These are phyloP conservation scores for Canariomyces notabilis DNA, from an alignment of 2,329 filamentous ascomycete genomes.

Conservation along the genomic window DNA sequence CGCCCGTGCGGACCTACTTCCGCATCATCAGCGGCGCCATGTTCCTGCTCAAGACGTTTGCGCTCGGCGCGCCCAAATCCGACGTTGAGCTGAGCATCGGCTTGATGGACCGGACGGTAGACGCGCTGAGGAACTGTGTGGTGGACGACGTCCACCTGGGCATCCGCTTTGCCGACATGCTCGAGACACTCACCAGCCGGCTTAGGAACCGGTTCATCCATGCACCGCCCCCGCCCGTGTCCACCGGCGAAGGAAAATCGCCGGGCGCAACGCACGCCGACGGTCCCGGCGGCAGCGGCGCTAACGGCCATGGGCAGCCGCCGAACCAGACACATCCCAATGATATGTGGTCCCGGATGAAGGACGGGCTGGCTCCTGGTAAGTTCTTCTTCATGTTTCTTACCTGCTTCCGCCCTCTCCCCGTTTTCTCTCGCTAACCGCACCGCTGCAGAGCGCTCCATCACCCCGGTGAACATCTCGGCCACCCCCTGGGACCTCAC, in stretches of 20 bases:
- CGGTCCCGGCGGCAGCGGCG: conserved; percentile 14
- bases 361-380: conserved; percentile 37
- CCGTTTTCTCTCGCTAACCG: neutral
- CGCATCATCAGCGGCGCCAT: conserved; percentile 81
- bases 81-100: conserved; percentile 72
- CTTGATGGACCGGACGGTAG: conserved; percentile 69
- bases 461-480: conserved; percentile 50
- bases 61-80: conserved; percentile 70
- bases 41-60: conserved; percentile 80
- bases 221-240: conserved; percentile 44
- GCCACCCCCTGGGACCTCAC: conserved; percentile 59
- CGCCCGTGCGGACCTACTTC: conserved; percentile 79
- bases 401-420: neutral
- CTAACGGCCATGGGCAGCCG: conserved; percentile 16
- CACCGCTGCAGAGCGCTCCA: conserved; percentile 34
- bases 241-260: conserved; percentile 29
- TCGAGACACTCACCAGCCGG: conserved; percentile 72
- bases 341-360: conserved; percentile 32
- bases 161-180: conserved; percentile 76
- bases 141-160: conserved; percentile 82
- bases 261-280: conserved; percentile 28
- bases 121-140: conserved; percentile 69
- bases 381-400: conserved; percentile 22
- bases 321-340: conserved; percentile 11
- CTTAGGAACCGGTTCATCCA: conserved; percentile 70